Evolutionary conservation across 352 stramenopile genomes (phyloP).

Genomic region (Globisporangium yorkense): DNA sequence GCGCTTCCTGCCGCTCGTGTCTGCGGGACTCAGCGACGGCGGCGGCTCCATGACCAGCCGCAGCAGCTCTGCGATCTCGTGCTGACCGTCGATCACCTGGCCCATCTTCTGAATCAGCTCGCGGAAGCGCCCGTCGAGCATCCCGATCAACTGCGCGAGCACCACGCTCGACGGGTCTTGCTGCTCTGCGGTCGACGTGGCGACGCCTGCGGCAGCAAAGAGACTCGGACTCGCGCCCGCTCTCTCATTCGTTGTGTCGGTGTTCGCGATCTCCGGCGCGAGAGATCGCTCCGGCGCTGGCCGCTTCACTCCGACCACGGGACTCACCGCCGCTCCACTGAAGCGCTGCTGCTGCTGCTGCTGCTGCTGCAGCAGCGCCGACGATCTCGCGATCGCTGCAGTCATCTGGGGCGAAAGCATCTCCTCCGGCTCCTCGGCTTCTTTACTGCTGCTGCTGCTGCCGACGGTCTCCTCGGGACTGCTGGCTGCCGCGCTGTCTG

Average conservation of each 20-base stretch:
- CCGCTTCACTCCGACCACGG: neutral
- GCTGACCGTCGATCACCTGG: slow-evolving; percentile 72
- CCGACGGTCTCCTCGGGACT: neutral
- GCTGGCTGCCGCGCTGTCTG: neutral
- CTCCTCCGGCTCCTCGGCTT: neutral
- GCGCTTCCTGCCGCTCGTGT: slow-evolving; percentile 25
- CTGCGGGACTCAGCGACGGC: slow-evolving; percentile 13
- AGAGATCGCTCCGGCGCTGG: neutral
- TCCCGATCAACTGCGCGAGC: slow-evolving; percentile 46
- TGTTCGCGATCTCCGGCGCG: neutral
- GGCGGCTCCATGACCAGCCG: slow-evolving; percentile 23
- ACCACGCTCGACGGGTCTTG: slow-evolving; percentile 30
- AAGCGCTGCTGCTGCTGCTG: slow-evolving; percentile 6
- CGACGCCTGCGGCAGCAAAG: neutral
- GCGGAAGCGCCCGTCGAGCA: slow-evolving; percentile 69
- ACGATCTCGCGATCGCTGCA: neutral
- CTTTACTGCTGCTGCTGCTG: slow-evolving; percentile 5
- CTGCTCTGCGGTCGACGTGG: neutral
- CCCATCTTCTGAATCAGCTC: slow-evolving; percentile 72
- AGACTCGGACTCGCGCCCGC: neutral
- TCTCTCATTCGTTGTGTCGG: neutral
- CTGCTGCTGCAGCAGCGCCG: neutral
- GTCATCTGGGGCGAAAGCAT: neutral
- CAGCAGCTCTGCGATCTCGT: slow-evolving; percentile 56
- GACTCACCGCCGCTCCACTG: slow-evolving; percentile 16